Evolutionary conservation across 257 asterid species (phyloP), one percentile per base, ranked within the genome.

Genomic region (Scutellaria barbata): DNA sequence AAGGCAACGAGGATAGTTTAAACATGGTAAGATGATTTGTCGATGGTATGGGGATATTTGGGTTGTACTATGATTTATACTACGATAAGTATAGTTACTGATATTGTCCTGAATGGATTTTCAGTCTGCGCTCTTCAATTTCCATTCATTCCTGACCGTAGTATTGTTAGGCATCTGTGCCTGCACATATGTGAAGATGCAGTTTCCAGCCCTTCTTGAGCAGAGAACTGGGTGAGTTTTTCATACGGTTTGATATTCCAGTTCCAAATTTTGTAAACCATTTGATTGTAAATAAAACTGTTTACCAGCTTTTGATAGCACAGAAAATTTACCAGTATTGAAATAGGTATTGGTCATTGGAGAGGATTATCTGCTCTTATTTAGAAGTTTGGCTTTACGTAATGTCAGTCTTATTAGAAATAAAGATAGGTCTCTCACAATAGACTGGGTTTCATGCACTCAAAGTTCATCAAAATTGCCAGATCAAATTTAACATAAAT

Each of bases 191-290:
- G 86, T 92, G 79, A 90, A 92, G 92, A 83, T 90, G 74, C 95
- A 92, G 57, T 92, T 90, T 77, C 88, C 97, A 40, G 97, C 96
- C 22, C 96, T 92, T 79, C 95, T 88, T 57, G 96, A 92, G 80
- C 96, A 86, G 43, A 87, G 92, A 78, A 88, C 98, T 60, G 98
- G 98, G 96, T 92, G 82, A 80, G 85, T 65, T 68, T 67, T 40
- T 51, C 46, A 8, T 48, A 13, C 7, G 0, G 9, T 11, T 58
- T 42, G 12, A 30, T 71, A 37, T 11, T 58, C 10, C 40, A 52
- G 40, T n/a, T 63, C 17, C 45, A 50, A 12, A 25, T 16, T 46
- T 33, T 11, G 65, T 20, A 10, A 37, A 14, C 33, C 57, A 43
- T 63, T 42, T 56, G 43, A 33, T 11, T 48, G 53, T 74, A 10